Conservation (phyloP, 805 yeast genomes). For the Blastobotrys attinorum region DNA sequence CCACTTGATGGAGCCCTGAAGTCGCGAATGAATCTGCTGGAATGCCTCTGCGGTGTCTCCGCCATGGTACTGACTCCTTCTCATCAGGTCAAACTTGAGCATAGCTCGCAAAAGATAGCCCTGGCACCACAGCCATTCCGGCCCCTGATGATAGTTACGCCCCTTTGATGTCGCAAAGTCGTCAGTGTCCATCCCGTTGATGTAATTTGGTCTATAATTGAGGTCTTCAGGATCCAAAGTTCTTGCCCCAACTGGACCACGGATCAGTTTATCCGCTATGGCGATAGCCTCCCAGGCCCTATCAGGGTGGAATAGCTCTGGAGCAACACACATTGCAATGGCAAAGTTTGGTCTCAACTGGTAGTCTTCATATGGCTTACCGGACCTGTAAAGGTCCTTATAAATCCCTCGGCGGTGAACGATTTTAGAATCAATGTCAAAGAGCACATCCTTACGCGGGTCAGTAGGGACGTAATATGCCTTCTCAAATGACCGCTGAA, state of each 20-base stretch:
- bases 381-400: constrained; percentile 74
- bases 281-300: constrained; percentile 58
- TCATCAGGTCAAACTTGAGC: constrained; percentile 43
- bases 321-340: constrained; percentile 91
- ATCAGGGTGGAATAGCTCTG: constrained; percentile 67
- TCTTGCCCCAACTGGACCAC: constrained; percentile 89
- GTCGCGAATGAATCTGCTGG: constrained; percentile 51
- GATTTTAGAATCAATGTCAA: constrained; percentile 51
- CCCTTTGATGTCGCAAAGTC: constrained; percentile 95
- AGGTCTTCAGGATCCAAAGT: constrained; percentile 89
- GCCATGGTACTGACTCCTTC: constrained; percentile 22
- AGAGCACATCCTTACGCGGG: constrained; percentile 51
- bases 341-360: constrained; percentile 89
- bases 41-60: constrained; percentile 44
- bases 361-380: constrained; percentile 88
- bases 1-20: constrained; percentile 63
- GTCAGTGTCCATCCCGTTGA: constrained; percentile 66
- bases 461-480: constrained; percentile 69
- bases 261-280: constrained; percentile 60
- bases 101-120: constrained; percentile 86
- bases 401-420: constrained; percentile 90
- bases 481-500: constrained; percentile 70
- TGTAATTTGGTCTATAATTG: constrained; percentile 86
- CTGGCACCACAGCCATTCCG: constrained; percentile 93
- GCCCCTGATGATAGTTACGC: constrained; percentile 96